Evolutionary conservation across 495 filamentous ascomycete genomes (phyloP).

Genomic region (Penicillium manginii): DNA sequence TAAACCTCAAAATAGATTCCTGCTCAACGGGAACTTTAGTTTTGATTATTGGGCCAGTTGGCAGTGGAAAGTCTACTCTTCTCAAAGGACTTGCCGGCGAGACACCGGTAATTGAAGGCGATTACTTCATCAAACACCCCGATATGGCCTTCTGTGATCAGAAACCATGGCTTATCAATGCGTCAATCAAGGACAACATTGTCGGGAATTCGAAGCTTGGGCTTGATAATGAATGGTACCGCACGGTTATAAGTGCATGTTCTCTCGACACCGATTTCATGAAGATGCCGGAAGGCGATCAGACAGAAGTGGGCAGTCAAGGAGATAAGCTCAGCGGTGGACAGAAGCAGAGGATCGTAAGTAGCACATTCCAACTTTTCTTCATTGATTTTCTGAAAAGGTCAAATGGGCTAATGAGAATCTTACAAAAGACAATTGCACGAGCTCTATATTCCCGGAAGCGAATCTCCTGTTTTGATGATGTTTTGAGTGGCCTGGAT

Average conservation of each 20-base stretch:
- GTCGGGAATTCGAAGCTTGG: constrained; percentile 12
- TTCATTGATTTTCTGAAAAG: background rate
- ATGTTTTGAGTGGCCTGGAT: constrained; percentile 56
- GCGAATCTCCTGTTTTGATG: constrained; percentile 48
- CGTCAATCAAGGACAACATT: constrained; percentile 45
- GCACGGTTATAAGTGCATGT: constrained; percentile 34
- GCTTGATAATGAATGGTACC: constrained; percentile 36
- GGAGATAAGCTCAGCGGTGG: constrained; percentile 84
- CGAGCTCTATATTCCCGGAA: constrained; percentile 49
- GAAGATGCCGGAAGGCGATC: constrained; percentile 58
- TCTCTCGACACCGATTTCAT: constrained; percentile 31
- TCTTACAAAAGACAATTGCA: constrained; percentile 37
- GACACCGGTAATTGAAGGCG: constrained; percentile 18
- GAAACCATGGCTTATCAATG: constrained; percentile 44
- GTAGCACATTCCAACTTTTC: background rate
- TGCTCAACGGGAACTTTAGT: constrained; percentile 20
- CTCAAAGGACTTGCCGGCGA: constrained; percentile 34
- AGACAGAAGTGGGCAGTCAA: constrained; percentile 77
- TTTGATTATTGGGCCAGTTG: constrained; percentile 44
- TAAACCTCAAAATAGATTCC: constrained; percentile 8
- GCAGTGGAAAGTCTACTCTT: constrained; percentile 46
- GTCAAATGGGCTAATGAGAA: background rate
- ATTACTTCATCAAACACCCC: constrained; percentile 18
- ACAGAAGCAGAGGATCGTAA: constrained; percentile 64
- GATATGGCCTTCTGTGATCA: constrained; percentile 47